phyloP scores from a whole-genome alignment of 345 rosid genomes.

The Carallia brachiata region DNA sequence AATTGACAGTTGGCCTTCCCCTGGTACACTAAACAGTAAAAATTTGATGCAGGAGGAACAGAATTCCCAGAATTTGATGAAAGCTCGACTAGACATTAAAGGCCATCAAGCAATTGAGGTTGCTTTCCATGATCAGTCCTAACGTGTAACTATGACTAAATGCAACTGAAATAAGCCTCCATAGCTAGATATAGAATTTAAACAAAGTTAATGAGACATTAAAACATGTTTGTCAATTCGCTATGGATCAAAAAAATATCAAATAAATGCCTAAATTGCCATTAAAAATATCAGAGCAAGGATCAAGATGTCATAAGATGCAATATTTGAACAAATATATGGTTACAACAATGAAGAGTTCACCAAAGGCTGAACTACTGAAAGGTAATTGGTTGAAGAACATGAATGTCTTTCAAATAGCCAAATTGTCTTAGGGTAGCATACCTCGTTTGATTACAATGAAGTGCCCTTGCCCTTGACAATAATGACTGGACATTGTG shows the following conservation, averaged over 20 bases:
- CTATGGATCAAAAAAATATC: not conserved
- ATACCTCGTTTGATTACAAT: conserved; percentile 37
- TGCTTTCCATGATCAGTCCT: no score
- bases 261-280: not conserved
- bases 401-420: not conserved
- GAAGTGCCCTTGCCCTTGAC: conserved; percentile 54
- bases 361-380: not conserved
- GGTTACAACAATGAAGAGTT: not conserved
- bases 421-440: conserved; percentile 1
- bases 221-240: not conserved
- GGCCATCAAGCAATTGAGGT: no score
- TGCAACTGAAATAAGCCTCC: no score
- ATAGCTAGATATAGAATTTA: no score
- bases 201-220: no score
- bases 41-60: no score
- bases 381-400: not conserved
- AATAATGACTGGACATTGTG: conserved; percentile 71
- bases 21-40: no score
- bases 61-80: no score
- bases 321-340: not conserved
- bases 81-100: no score
- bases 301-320: not conserved
- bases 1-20: no score
- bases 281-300: not conserved
- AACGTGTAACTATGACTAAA: no score